phyloP scores from a whole-genome alignment of 768 basidiomycete species.

The Xerocomellus amylosporus region DNA sequence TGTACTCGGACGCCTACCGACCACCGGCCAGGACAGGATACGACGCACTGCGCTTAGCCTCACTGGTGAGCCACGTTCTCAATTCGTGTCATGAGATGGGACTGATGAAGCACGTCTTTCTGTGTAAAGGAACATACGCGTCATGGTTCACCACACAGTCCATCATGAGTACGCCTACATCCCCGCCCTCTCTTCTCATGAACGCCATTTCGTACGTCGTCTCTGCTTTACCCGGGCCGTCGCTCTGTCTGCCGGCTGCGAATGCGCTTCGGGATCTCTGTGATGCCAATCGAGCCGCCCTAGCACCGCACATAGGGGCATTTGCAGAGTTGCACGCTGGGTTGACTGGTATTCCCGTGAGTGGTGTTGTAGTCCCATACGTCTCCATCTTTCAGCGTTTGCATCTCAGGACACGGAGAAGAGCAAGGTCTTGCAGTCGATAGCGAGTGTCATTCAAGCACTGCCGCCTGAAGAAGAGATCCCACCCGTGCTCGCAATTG shows the following conservation, averaged over 20 bases:
- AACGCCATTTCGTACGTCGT: constrained; percentile 68
- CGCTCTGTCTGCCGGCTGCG: constrained; percentile 69
- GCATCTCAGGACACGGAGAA: constrained; percentile 70
- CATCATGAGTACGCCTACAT: constrained; percentile 24
- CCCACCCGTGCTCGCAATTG: constrained; percentile 73
- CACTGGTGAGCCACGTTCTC: constrained; percentile 54
- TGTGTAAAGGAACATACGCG: constrained; percentile 59
- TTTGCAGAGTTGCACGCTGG: constrained; percentile 84
- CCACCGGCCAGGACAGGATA: constrained; percentile 58
- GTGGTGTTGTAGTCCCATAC: constrained; percentile 19
- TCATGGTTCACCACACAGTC: constrained; percentile 72
- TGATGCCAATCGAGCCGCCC: constrained; percentile 81
- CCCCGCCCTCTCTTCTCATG: constrained; percentile 51
- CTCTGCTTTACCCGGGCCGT: constrained; percentile 62
- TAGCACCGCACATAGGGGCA: constrained; percentile 79
- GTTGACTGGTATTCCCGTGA: constrained; percentile 68
- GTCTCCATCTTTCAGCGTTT: neutral
- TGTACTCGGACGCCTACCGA: constrained; percentile 67
- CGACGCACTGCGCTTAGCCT: constrained; percentile 71
- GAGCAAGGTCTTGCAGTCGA: constrained; percentile 87
- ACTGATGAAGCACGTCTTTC: neutral
- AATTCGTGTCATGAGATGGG: neutral
- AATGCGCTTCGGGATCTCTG: constrained; percentile 83
- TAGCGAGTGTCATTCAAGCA: constrained; percentile 91
- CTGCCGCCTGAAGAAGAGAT: constrained; percentile 77